Base-by-base conservation (phyloP, 495 filamentous ascomycete species). In the Daldinia concentrica region DNA sequence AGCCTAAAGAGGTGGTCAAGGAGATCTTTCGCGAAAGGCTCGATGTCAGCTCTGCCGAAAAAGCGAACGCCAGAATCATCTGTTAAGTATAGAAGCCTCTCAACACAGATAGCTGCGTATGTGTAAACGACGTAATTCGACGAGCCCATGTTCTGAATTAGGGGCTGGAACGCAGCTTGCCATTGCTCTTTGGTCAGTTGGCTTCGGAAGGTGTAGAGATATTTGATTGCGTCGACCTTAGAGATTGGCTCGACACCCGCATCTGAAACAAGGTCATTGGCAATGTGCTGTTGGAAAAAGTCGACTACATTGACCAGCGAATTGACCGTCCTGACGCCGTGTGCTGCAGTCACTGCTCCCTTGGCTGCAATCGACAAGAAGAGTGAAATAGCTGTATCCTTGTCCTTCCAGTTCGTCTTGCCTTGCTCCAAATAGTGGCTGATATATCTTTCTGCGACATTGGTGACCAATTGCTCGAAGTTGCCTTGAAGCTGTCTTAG, bases 161-260 rank as follows among this genome's bases (percentile, higher is more conserved):
- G 84, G 8, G 97, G 87, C 15, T 93, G 91, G 74, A 99, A 92
- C 3, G 93, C 94, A 60, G 88, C 87, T 58, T 90, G 89, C 93
- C 96, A 97, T 76, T 97, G 92, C 30, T 88, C 87, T 79, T 93
- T 92, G 34, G 92, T 92, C 69, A 90, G 77, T 73, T 97, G 93
- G 77, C 93, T 96, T 62, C 96, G 89, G 88, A 99, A 99, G 51
- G 88, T 90, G 81, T 98, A 97, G 22, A 98, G 85, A 77, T 94
- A 99, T 77, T 98, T 98, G 82, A 99, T 97, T 17, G 95, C 93
- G 80, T 97, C 95, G 22, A 98, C 95, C 81, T 97, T 94, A 58
- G 97, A 86, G 66, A 99, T 94, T 14, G 94, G 91, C 70, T 95
- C 85, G 0, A 90, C 85, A 11, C 86, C 87, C 5, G 85, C 80